Base-by-base conservation (phyloP, 169 alveolate genomes). In the Plasmodium vivax region DNA sequence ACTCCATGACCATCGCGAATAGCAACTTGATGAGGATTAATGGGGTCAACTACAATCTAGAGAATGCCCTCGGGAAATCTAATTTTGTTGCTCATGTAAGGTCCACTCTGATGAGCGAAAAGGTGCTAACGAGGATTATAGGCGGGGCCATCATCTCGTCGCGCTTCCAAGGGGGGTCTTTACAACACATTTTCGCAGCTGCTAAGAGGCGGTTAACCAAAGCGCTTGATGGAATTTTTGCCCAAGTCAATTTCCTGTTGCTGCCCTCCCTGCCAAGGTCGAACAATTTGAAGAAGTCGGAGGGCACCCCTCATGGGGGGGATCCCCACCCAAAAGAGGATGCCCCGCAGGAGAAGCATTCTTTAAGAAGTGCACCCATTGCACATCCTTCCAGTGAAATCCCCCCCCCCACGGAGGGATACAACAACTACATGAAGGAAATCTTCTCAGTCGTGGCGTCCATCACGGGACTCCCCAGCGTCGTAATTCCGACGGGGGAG, bases 391-490 rank as follows among this genome's bases (percentile, higher is more conserved):
- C 19, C 2, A 43, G 6, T 32, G 27, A 10, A 4, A 19, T 43
- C 12, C 23, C 16, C 6, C 8, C 75, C n/a, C 19, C 27, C 30
- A n/a, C 19, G 14, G 27, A 58, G 38, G 36, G 36, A 43, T 87
- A 87, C 74, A 87, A 87, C 71, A 75, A 75, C 62, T 87, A 87
- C 62, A 87, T 87, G 93, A 87, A 79, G 47, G 93, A 87, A 77
- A 47, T 87, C 8, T 87, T 87, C 45, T 87, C 85, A 2, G 72
- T 87, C 23, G 71, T 87, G 41, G 38, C 93, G 16, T 87, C 93
- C 8, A 87, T 87, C 32, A 75, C 87, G 19, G 93, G 93, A 1
- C 45, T 43, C 47, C 93, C 93, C 0, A 87, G 93, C 27, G 77
- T 87, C 5, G 93, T 87, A 6, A 87, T 87, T 32, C 93, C 93